Evolutionary conservation across 768 basidiomycete species (phyloP), one percentile per base, ranked within the genome.

Genomic region (Symmetrospora coprosmae): DNA sequence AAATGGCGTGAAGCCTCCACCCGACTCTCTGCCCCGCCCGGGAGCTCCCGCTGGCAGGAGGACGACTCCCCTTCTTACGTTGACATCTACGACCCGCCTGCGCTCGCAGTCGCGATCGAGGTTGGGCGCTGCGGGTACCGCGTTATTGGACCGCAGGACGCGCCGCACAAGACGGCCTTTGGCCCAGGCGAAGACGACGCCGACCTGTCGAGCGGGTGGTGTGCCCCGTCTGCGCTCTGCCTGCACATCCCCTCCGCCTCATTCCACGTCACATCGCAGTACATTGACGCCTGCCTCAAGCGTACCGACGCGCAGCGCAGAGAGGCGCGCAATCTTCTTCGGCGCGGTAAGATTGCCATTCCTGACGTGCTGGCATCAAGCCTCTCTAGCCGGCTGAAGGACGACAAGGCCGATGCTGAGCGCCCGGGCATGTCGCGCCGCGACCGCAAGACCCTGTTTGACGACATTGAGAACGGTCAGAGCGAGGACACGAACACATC

Each of bases 181-280:
- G 55, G 55, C 17, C 55, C 41, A 2, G 55, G 55, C 17, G 55
- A 58, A 27, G 55, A 58, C 43, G 55, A 58, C 27, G 55, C 55
- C 21, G 55, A 38, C 4, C n/a, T 33, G 7, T 27, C n/a, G 7
- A 17, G 28, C 31, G 41, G 41, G 5, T 58, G 38, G 21, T 25
- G 21, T 31, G 55, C 16, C 8, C 43, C 55, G 16, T 58, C 55
- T 23, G 6, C 39, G 30, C 33, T 61, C 4, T 61, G 47, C 23
- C 25, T 51, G 33, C 31, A 61, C n/a, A 9, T 50, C 4, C 48
- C 31, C 5, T 11, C 48, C 5, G 27, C 39, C 9, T 31, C 60
- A 3, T 37, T 41, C 14, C 48, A 31, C 8, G 8, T 61, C 4
- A n/a, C 8, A 2, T 38, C 60, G 14, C 23, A 14, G 6, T 50